Percentiles rank a stretch among this genome's conserved stretches.
Evolutionary conservation across 352 stramenopile species (phyloP).

Genomic region (Thraustochytrium sp.): DNA sequence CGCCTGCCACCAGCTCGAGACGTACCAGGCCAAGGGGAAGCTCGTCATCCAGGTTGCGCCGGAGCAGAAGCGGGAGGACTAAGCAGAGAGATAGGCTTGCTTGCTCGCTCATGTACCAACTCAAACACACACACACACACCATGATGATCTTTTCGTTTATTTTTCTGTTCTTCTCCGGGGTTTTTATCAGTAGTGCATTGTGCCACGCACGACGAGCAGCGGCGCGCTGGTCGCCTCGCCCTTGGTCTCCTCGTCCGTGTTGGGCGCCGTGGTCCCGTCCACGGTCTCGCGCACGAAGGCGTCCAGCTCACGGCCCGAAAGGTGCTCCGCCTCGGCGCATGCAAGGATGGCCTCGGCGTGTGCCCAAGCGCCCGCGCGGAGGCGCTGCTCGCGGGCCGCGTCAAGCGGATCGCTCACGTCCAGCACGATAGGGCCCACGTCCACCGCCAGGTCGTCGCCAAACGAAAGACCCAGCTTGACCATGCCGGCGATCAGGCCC

Average conservation of each 20-base stretch:
- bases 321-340: background rate
- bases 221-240: background rate
- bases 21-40: constrained; percentile 67
- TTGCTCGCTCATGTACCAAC: background rate
- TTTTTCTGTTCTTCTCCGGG: background rate
- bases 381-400: background rate
- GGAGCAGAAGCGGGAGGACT: background rate
- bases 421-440: background rate
- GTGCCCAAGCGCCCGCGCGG: background rate
- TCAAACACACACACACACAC: background rate
- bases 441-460: background rate
- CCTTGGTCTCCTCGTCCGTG: background rate
- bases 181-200: background rate
- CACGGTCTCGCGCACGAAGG: background rate
- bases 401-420: background rate
- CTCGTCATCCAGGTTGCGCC: constrained; percentile 70
- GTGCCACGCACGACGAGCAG: background rate
- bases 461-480: background rate
- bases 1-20: constrained; percentile 61
- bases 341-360: background rate
- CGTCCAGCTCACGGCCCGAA: background rate
- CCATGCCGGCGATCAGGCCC: background rate
- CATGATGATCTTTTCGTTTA: background rate
- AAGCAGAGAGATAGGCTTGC: background rate
- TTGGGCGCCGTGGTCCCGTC: background rate